Evolutionary conservation across 441 rosid genomes (phyloP), one percentile per base, ranked within the genome.

Genomic region (Corymbia citriodora): DNA sequence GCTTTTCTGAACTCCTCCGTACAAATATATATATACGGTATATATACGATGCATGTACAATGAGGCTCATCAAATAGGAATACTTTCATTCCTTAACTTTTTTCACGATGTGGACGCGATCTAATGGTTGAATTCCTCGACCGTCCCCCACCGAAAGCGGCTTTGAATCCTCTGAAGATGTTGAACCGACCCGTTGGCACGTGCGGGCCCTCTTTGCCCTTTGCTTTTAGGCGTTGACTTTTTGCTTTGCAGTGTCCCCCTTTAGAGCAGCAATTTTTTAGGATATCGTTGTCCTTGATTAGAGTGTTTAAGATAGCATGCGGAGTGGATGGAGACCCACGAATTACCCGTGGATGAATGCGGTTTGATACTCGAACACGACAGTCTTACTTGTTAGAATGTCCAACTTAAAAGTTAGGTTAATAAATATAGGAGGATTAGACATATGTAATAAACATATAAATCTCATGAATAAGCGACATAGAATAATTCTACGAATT

Each of bases 1-100:
- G 87, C 91, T 90, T 83, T 88, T 90, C 52, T 90, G 54, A 90
- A 40, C n/a, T 74, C 52, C 52, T 74, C 45, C 7, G 85, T 40
- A 40, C 85, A 40, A 74, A 74, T 50, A 23, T 40, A 5, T 40
- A 40, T 40, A 1, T 18, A 5, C 27, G 3, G 27, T 18, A 27
- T 72, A 10, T 7, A 36, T 19, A 72, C 36, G 23, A 33, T 10
- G 19, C 82, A 36, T 12, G 27, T 72, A 59, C 14, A 59, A 59
- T 25, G 29, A 5, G 65, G n/a, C 65, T 59, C n/a, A 19, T 36
- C 70, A 63, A 36, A 72, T 2, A 72, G 10, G 82, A 72, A 18
- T 72, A 10, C 36, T 6, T 72, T 36, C 82, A 10, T 36, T 72
- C 23, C 36, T 72, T 72, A 10, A 9, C 18, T 10, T 11, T 45